Evolutionary conservation across 2,329 filamentous ascomycete genomes (phyloP).

Genomic region (Aureobasidium sp.): DNA sequence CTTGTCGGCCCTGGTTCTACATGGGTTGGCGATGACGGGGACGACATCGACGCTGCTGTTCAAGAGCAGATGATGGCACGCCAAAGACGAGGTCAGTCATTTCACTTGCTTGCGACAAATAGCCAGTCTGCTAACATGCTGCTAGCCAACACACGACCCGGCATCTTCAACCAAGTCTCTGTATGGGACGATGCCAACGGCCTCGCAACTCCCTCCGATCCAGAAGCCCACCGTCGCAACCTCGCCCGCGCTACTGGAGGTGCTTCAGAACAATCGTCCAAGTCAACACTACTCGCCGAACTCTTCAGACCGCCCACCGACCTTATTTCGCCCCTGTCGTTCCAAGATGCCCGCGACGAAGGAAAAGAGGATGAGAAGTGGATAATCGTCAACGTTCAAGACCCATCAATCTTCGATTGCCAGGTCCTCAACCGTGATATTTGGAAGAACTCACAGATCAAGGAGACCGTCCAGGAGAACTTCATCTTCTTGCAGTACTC

Average conservation of each 20-base stretch:
- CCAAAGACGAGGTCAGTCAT: slow-evolving; percentile 24
- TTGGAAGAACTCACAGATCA: slow-evolving; percentile 80
- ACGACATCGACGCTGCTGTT: slow-evolving; percentile 52
- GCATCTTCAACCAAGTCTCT: slow-evolving; percentile 62
- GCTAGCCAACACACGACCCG: slow-evolving; percentile 34
- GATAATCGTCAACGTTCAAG: slow-evolving; percentile 93
- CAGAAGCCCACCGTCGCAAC: slow-evolving; percentile 42
- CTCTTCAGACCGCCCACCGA: slow-evolving; percentile 90
- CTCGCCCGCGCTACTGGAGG: slow-evolving; percentile 56
- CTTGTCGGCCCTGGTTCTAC: slow-evolving; percentile 61
- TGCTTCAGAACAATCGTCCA: slow-evolving; percentile 56
- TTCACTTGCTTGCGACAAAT: slow-evolving; percentile 21
- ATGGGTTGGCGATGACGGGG: slow-evolving; percentile 37
- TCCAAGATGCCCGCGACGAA: slow-evolving; percentile 74
- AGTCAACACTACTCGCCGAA: slow-evolving; percentile 74
- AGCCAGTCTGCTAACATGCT: slow-evolving; percentile 28
- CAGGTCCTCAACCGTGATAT: slow-evolving; percentile 90
- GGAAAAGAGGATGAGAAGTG: slow-evolving; percentile 88
- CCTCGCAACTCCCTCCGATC: slow-evolving; percentile 25
- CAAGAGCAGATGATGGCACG: slow-evolving; percentile 54
- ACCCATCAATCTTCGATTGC: slow-evolving; percentile 87
- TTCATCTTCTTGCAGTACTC: slow-evolving; percentile 95
- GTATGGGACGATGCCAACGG: slow-evolving; percentile 48
- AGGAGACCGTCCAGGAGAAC: slow-evolving; percentile 75
- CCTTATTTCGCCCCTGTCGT: slow-evolving; percentile 69